phyloP scores from a whole-genome alignment of 176 grass and related monocot species.

The Oryza australiensis region DNA sequence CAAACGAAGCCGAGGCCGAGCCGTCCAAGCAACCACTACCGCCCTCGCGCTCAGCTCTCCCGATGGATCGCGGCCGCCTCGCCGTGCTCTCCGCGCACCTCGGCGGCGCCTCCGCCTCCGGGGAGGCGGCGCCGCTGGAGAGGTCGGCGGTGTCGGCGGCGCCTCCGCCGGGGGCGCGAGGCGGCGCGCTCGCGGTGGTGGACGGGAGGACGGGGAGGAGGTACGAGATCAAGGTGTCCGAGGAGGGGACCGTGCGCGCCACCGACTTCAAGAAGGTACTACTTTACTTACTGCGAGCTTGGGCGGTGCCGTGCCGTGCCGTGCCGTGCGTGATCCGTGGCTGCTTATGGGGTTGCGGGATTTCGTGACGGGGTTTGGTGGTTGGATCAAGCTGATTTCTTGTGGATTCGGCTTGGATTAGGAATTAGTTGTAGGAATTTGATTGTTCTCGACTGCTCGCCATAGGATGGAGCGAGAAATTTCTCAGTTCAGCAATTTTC shows the following conservation, averaged over 20 bases:
- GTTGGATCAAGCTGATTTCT: background rate
- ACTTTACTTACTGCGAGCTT: background rate
- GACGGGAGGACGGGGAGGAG: slow-evolving; percentile 68
- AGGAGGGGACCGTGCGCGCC: slow-evolving; percentile 79
- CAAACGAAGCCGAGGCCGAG: background rate
- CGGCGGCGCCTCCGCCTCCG: background rate
- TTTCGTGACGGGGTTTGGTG: background rate
- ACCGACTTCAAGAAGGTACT: slow-evolving; percentile 83
- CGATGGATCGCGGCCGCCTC: slow-evolving; percentile 61
- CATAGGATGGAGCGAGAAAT: background rate
- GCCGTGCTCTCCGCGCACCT: slow-evolving; percentile 58
- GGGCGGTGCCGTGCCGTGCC: too few relatives aligned
- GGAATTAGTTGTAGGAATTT: slow-evolving; percentile 6
- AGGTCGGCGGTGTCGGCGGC: slow-evolving; percentile 46
- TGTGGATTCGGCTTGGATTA: background rate
- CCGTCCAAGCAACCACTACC: slow-evolving; percentile 39
- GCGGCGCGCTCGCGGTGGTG: slow-evolving; percentile 57
- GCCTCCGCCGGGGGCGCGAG: slow-evolving; percentile 35
- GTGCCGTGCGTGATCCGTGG: slow-evolving; percentile 10
- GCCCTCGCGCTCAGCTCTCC: background rate
- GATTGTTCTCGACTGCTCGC: background rate
- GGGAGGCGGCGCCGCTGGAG: slow-evolving; percentile 37
- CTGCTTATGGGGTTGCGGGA: background rate
- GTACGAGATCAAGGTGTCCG: slow-evolving; percentile 67
- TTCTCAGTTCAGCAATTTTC: background rate